phyloP scores from a whole-genome alignment of 805 yeast genomes.

The Wickerhamiella parazyma region DNA sequence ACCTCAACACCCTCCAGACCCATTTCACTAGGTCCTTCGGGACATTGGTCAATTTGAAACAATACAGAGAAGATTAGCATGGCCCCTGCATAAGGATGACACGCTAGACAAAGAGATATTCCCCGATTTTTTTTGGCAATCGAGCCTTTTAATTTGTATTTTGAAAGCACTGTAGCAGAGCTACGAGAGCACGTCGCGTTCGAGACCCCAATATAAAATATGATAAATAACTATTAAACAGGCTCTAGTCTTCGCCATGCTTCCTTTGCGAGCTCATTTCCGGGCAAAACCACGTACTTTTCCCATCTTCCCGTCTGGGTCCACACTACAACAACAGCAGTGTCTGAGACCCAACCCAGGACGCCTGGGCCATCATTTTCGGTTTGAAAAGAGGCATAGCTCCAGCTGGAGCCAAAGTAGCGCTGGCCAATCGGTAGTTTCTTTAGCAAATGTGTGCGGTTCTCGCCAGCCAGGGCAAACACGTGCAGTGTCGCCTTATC shows the following conservation, averaged over 20 bases:
- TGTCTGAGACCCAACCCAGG: conserved; percentile 68
- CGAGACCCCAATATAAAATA: neutral
- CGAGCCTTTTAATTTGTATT: neutral
- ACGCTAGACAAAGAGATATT: conserved; percentile 99
- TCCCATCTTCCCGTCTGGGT: conserved; percentile 67
- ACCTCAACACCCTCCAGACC: neutral
- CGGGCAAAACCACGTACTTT: conserved; percentile 57
- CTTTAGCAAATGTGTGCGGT: conserved; percentile 50
- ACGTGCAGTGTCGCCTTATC: conserved; percentile 86
- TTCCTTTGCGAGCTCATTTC: conserved; percentile 49
- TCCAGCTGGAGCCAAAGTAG: conserved; percentile 79
- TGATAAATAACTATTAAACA: neutral
- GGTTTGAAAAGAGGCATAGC: conserved; percentile 60
- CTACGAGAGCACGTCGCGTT: neutral
- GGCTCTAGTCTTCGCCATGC: conserved; percentile 52
- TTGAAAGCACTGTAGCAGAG: too few species aligned
- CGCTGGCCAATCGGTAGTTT: conserved; percentile 52
- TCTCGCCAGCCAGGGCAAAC: conserved; percentile 38
- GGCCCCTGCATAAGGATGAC: conserved; percentile 99
- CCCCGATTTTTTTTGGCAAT: conserved; percentile 50
- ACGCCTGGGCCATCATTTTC: conserved; percentile 32
- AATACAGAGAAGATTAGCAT: conserved; percentile 99
- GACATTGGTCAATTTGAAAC: conserved; percentile 99
- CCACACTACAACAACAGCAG: conserved; percentile 65
- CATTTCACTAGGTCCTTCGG: conserved; percentile 24